Evolutionary conservation across 176 grass and related monocot genomes (phyloP).

Genomic region (Carex cristatella): DNA sequence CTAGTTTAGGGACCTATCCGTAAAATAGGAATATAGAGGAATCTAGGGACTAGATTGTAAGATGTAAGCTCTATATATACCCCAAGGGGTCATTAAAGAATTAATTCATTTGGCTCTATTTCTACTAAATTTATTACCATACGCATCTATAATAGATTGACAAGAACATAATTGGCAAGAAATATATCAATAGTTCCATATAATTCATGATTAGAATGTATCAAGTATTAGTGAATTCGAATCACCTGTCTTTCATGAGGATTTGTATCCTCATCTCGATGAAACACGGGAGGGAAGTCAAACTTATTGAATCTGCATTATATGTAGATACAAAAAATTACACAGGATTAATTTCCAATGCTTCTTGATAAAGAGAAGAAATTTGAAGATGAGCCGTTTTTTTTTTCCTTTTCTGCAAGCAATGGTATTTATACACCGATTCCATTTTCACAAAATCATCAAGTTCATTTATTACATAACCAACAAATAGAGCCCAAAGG

Average conservation of each 20-base stretch:
- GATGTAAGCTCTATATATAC: too few relatives aligned
- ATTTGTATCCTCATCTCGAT: conserved; percentile 79
- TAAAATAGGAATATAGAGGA: too few relatives aligned
- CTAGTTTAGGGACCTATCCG: too few relatives aligned
- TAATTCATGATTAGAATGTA: neutral
- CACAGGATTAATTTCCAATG: neutral
- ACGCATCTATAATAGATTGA: neutral
- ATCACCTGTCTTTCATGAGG: conserved; percentile 68
- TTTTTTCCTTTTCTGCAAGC: neutral
- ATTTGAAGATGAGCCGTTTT: neutral
- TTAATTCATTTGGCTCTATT: too few relatives aligned
- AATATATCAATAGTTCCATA: conserved; percentile 2
- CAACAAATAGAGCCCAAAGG: neutral
- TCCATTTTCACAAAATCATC: neutral
- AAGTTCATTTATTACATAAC: neutral
- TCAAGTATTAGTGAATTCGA: neutral
- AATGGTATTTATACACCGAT: neutral
- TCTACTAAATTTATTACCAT: neutral
- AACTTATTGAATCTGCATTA: conserved; percentile 86
- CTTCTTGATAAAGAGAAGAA: neutral
- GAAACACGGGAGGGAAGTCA: conserved; percentile 92
- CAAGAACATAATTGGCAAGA: neutral
- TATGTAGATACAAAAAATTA: conserved; percentile 13
- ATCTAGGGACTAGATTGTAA: too few relatives aligned
- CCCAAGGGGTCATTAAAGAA: too few relatives aligned